Base-by-base conservation (phyloP, 2,329 filamentous ascomycete genomes). In the Beauveria rudraprayagi region DNA sequence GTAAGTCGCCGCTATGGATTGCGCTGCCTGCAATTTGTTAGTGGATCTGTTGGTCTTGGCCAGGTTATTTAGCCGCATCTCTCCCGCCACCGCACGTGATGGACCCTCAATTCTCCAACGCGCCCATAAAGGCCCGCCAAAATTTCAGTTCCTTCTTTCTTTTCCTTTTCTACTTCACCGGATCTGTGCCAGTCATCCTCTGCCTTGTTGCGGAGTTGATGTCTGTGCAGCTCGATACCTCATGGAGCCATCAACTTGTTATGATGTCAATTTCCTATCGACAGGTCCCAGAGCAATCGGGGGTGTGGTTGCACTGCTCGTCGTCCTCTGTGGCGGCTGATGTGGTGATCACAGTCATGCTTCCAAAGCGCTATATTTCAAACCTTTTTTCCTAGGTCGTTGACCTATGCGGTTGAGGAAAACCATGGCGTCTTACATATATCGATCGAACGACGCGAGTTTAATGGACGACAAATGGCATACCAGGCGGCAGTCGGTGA, bases 221-320 rank as follows among this genome's bases (percentile, higher is more conserved):
- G 83, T 77, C 83, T 89, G 84, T 72, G 85, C 90, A 93, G 86
- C 85, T 93, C 90, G 89, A 90, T 91, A 85, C 83, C 78, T 71
- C 72, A 91, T 87, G 89, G 89, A 92, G 87, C 86, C 88, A 90
- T 86, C 83, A 76, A 75, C 73, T 73, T 76, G 72, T 70, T 76
- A 86, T 91, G 89, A 85, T 92, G 88, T 89, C 83, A 86, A 89
- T 91, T 77, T 92, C 89, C 88, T 86, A 90, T 92, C 89, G 91
- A 96, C 92, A 94, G 90, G 87, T 94, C 88, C 90, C 75, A 95
- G 88, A 96, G 75, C 71, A 83, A 94, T 60, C 78, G 76, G 77
- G 80, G 79, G 75, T 77, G 78, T 75, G 76, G 78, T 77, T 80
- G 82, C 84, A 83, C 82, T 83, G 84, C 80, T 90, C 86, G 86